Base-by-base conservation (phyloP, 2,329 filamentous ascomycete species). In the Metarhizium rileyi region DNA sequence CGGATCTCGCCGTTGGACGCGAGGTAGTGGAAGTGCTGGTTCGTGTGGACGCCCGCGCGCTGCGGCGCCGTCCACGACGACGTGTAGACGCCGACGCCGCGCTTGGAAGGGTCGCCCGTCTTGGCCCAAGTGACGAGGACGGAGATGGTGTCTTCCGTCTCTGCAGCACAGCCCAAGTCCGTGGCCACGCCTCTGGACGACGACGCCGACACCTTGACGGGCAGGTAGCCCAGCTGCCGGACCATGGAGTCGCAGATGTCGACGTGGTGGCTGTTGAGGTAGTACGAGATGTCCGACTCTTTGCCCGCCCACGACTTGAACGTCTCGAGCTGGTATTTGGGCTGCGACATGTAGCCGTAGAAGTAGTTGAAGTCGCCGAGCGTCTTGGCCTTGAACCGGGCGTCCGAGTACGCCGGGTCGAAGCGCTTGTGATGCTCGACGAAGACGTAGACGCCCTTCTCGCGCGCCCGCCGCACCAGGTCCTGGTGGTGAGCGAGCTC, bases 291-390 rank as follows among this genome's bases (percentile, higher is more conserved):
- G 67, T 96, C 91, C 27, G 85, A 90, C 59, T 95, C 90, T 60
- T 84, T 82, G 55, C 90, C 90, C 0, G 90, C 90, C 90, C 90
- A 95, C 3, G 89, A 86, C 69, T 89, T 90, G 81, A 95, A 95
- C 0, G 90, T 95, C 74, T 94, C 87, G 44, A 95, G 79, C 71
- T 95, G 90, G 46, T 78, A 88, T 72, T 94, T 95, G 53, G 85
- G 87, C 74, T 95, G 90, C 46, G 83, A 88, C 90, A 95, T 95
- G 78, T 96, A 96, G 59, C 81, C 86, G 77, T 95, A 96, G 67
- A 95, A 96, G 76, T 96, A 96, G 75, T 95, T 95, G 81, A 96
- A 96, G 70, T 95, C 89, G 56, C 90, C 90, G 7, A 96, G 74
- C 48, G 75, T 81, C 62, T 80, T 72, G 14, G 88, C 87, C 59